phyloP scores from a whole-genome alignment of 164 flowering plant genomes.

The Annona cherimola region DNA sequence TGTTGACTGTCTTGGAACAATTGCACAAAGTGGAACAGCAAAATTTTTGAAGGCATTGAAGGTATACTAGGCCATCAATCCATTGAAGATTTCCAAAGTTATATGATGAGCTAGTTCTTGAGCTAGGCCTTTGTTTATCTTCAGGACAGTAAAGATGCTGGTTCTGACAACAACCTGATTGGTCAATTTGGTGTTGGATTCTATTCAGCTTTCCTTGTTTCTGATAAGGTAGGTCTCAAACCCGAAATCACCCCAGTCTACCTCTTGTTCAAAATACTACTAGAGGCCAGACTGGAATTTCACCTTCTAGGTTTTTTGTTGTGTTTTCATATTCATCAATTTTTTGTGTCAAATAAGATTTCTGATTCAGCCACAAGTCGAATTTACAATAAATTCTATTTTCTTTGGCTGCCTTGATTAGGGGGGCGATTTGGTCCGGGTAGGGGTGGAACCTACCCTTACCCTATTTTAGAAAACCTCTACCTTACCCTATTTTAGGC shows the following conservation, averaged over 20 bases:
- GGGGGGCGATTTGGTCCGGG: too few relatives aligned
- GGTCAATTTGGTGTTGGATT: slow-evolving; percentile 99
- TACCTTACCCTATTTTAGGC: too few relatives aligned
- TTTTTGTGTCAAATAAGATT: too few relatives aligned
- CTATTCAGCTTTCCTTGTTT: slow-evolving; percentile 89
- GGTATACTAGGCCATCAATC: slow-evolving; percentile 28
- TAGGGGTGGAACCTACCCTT: too few relatives aligned
- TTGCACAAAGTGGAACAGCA: slow-evolving; percentile 99
- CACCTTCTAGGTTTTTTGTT: neutral
- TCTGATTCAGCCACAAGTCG: too few relatives aligned
- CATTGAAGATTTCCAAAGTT: neutral
- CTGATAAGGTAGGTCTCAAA: slow-evolving; percentile 56
- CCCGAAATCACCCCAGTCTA: too few relatives aligned
- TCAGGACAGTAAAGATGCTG: slow-evolving; percentile 94
- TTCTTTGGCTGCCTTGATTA: too few relatives aligned
- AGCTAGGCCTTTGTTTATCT: neutral
- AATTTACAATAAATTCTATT: too few relatives aligned
- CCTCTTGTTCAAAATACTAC: too few relatives aligned
- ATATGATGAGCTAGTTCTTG: neutral
- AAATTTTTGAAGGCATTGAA: slow-evolving; percentile 82
- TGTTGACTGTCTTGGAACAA: slow-evolving; percentile 96
- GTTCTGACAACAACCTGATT: slow-evolving; percentile 83
- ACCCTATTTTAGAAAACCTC: too few relatives aligned
- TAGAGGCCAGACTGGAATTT: too few relatives aligned
- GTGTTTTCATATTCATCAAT: too few relatives aligned